These are phyloP conservation scores for Boeremia lycopersici DNA, from an alignment of 2,329 filamentous ascomycete genomes.

Conservation along the genomic window DNA sequence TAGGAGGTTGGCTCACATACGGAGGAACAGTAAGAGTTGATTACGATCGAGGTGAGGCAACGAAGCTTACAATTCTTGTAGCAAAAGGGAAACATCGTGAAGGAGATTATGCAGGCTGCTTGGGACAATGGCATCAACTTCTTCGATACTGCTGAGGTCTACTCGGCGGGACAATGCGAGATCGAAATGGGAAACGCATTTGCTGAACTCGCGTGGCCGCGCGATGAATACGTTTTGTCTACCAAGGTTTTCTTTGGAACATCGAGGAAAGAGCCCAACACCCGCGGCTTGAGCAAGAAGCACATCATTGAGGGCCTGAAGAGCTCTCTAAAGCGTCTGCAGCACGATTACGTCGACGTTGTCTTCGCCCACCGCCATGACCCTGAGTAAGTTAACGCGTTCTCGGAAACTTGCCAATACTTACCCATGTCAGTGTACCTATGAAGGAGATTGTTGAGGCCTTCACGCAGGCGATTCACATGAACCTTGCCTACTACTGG, in stretches of 20 bases:
- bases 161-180: constrained; percentile 66
- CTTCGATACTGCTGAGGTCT: constrained; percentile 59
- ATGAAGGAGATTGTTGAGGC: constrained; percentile 68
- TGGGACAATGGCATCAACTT: constrained; percentile 59
- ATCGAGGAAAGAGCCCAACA: constrained; percentile 63
- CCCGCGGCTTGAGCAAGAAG: constrained; percentile 56
- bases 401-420: not conserved
- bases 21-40: constrained; percentile 51
- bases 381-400: constrained; percentile 40
- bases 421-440: constrained; percentile 52
- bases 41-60: not conserved
- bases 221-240: constrained; percentile 42
- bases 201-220: constrained; percentile 56
- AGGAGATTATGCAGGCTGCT: constrained; percentile 57
- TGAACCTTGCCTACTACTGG: constrained; percentile 62
- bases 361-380: constrained; percentile 68
- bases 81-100: constrained; percentile 50
- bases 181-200: constrained; percentile 61
- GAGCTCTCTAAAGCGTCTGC: constrained; percentile 62
- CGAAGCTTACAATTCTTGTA: not conserved
- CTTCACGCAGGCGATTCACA: constrained; percentile 58
- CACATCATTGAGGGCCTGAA: constrained; percentile 64
- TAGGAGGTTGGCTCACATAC: constrained; percentile 55
- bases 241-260: constrained; percentile 60
- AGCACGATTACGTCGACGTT: constrained; percentile 70